A percentile compares a stretch with the other conserved stretches of the same genome.
Evolutionary conservation across 2,329 filamentous ascomycete species (phyloP).

Genomic region (Sclerotinia minor): DNA sequence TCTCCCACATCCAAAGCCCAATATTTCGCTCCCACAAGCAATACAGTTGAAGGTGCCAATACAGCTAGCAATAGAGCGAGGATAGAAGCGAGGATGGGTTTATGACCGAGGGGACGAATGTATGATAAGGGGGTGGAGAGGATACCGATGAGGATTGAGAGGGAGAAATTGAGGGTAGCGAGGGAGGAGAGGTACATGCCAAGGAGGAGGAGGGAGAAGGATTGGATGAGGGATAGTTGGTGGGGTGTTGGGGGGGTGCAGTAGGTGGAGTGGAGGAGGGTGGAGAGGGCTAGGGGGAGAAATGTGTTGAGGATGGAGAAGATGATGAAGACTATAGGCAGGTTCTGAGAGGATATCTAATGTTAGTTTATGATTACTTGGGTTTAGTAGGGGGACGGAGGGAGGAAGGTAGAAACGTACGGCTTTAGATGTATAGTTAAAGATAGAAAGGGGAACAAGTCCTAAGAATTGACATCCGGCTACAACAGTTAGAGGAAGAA

Average conservation of each 20-base stretch:
- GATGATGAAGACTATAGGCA: slow-evolving; percentile 57
- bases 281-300: slow-evolving; percentile 59
- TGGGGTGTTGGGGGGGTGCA: slow-evolving; percentile 58
- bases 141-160: slow-evolving; percentile 81
- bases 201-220: slow-evolving; percentile 86
- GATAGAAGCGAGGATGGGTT: slow-evolving; percentile 45
- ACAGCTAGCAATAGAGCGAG: slow-evolving; percentile 56
- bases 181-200: slow-evolving; percentile 91
- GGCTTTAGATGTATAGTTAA: slow-evolving; percentile 69
- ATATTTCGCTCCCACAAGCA: slow-evolving; percentile 52
- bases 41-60: slow-evolving; percentile 59
- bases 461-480: slow-evolving; percentile 73
- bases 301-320: slow-evolving; percentile 57
- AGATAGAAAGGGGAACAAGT: slow-evolving; percentile 78
- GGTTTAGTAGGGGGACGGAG: background rate
- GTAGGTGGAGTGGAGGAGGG: slow-evolving; percentile 51
- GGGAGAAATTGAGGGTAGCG: slow-evolving; percentile 92
- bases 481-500: slow-evolving; percentile 73
- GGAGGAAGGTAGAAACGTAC: slow-evolving; percentile 47
- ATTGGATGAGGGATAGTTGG: slow-evolving; percentile 78
- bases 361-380: background rate
- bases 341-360: slow-evolving; percentile 48
- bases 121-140: slow-evolving; percentile 80
- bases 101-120: slow-evolving; percentile 51
- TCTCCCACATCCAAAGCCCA: slow-evolving; percentile 53